Evolutionary conservation across 345 rosid genomes (phyloP).

Genomic region (Citrus mangshanensis): DNA sequence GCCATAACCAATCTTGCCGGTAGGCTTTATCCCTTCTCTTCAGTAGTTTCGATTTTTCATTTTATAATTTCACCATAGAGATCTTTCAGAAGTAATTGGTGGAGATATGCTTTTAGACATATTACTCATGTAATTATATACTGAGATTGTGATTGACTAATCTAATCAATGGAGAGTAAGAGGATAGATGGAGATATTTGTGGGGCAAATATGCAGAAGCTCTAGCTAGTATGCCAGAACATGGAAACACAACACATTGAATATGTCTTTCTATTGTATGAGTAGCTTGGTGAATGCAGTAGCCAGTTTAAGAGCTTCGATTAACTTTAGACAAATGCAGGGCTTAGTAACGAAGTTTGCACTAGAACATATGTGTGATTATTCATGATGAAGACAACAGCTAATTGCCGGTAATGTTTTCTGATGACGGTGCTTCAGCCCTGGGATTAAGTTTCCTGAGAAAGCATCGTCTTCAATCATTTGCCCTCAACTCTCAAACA

Average conservation of each 20-base stretch:
- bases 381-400: neutral
- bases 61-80: neutral
- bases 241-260: neutral
- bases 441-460: neutral
- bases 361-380: neutral
- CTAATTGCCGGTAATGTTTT: neutral
- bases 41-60: slow-evolving; percentile 7
- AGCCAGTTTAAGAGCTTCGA: neutral
- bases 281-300: neutral
- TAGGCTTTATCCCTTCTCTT: slow-evolving; percentile 22
- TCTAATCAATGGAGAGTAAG: neutral
- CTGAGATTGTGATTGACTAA: neutral
- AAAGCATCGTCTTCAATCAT: neutral
- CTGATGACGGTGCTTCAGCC: neutral
- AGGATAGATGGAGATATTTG: neutral
- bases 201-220: neutral
- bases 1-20: slow-evolving; percentile 88
- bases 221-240: neutral
- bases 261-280: neutral
- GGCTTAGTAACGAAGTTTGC: neutral
- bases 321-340: neutral
- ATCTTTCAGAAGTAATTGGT: neutral
- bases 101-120: neutral
- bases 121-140: neutral
- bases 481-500: neutral